Evolutionary conservation across 1,284 basidiomycete genomes (phyloP).

Genomic region (Cerrena zonata): DNA sequence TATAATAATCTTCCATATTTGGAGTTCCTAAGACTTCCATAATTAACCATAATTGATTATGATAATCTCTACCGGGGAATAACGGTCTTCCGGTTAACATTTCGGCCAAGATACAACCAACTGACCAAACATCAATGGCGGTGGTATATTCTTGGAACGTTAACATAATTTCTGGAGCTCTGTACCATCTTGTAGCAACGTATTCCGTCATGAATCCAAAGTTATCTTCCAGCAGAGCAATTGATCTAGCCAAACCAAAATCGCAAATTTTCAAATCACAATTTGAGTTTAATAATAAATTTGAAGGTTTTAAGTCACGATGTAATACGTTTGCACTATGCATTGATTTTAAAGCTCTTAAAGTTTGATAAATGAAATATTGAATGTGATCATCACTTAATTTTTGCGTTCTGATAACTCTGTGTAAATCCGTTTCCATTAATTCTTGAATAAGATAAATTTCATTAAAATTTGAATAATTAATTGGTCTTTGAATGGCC

Average conservation of each 20-base stretch:
- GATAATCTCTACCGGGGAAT: constrained; percentile 99
- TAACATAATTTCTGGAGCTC: constrained; percentile 94
- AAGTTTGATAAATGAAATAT: constrained; percentile 91
- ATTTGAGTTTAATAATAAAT: constrained; percentile 92
- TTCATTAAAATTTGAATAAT: constrained; percentile 84
- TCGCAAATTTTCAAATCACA: constrained; percentile 98
- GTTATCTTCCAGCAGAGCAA: constrained; percentile 55
- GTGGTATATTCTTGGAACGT: constrained; percentile 61
- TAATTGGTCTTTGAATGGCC: constrained; percentile 81
- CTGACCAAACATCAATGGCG: constrained; percentile 90
- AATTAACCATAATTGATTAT: too few relatives aligned
- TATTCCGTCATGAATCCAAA: constrained; percentile 75
- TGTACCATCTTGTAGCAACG: constrained; percentile 93
- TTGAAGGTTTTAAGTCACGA: constrained; percentile 84
- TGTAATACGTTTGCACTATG: constrained; percentile 76
- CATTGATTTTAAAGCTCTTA: constrained; percentile 84
- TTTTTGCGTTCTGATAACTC: constrained; percentile 86
- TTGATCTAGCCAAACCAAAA: constrained; percentile 86
- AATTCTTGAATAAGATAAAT: constrained; percentile 8
- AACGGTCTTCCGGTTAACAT: constrained; percentile 82
- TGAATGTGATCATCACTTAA: constrained; percentile 94
- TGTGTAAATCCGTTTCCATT: constrained; percentile 77
- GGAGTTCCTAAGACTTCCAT: too few relatives aligned
- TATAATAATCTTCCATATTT: too few relatives aligned
- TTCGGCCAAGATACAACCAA: constrained; percentile 93